A percentile compares a stretch with the other conserved stretches of the same genome.
Evolutionary conservation across 1,284 basidiomycete species (phyloP).

Genomic region (Xanthoconium separans): DNA sequence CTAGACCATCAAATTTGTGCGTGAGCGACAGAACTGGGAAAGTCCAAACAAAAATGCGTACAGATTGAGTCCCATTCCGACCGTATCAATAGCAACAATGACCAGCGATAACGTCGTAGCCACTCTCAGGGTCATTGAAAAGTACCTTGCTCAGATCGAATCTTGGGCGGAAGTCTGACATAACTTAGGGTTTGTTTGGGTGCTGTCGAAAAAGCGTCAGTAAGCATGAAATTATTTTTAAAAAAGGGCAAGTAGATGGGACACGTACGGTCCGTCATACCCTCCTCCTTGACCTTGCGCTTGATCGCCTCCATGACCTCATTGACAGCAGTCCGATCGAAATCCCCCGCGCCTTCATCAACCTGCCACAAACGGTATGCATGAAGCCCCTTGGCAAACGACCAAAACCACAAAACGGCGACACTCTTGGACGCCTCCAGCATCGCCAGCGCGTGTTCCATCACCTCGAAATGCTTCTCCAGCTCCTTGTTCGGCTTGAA

Average conservation of each 20-base stretch:
- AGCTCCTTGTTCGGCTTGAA: slow-evolving; percentile 83
- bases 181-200: too few species aligned
- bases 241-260: neutral
- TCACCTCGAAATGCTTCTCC: slow-evolving; percentile 80
- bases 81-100: too few species aligned
- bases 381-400: slow-evolving; percentile 78
- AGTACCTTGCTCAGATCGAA: too few species aligned
- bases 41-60: too few species aligned
- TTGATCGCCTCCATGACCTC: slow-evolving; percentile 95
- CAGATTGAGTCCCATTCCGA: too few species aligned
- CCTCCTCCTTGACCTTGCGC: slow-evolving; percentile 89
- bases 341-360: slow-evolving; percentile 88
- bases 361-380: slow-evolving; percentile 88
- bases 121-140: too few species aligned
- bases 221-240: slow-evolving; percentile 15
- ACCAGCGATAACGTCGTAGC: too few species aligned
- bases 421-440: slow-evolving; percentile 90
- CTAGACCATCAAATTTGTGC: too few species aligned
- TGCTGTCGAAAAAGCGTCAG: slow-evolving; percentile 34
- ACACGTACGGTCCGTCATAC: slow-evolving; percentile 75
- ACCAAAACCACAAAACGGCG: slow-evolving; percentile 93
- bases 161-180: too few species aligned
- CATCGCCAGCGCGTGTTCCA: slow-evolving; percentile 84
- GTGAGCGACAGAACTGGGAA: too few species aligned
- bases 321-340: slow-evolving; percentile 83